Evolutionary conservation across 768 basidiomycete species (phyloP).

Genomic region (Plicaturopsis crispa): DNA sequence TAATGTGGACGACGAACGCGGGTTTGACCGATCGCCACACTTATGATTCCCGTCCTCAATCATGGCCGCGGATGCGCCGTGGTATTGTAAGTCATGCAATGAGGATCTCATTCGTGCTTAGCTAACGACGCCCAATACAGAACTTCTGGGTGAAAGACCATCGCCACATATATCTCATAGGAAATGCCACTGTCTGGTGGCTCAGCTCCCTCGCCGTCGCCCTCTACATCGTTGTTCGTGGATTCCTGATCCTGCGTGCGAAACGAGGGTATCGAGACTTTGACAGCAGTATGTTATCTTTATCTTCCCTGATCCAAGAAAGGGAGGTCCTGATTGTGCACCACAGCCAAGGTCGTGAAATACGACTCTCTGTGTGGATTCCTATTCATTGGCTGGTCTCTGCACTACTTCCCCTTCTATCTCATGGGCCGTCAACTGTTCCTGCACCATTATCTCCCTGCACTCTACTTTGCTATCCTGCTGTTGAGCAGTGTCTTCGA

Average conservation of each 20-base stretch:
- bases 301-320: too few relatives aligned
- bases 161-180: slow-evolving; percentile 89
- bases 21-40: slow-evolving; percentile 92
- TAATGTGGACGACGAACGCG: slow-evolving; percentile 97
- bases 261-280: slow-evolving; percentile 92
- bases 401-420: slow-evolving; percentile 98
- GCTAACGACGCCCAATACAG: slow-evolving; percentile 28
- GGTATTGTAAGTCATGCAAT: slow-evolving; percentile 70
- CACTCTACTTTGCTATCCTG: slow-evolving; percentile 89
- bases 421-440: slow-evolving; percentile 96
- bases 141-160: slow-evolving; percentile 99
- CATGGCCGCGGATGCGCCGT: slow-evolving; percentile 86
- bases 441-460: slow-evolving; percentile 97
- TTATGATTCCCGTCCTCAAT: slow-evolving; percentile 87
- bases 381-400: slow-evolving; percentile 83
- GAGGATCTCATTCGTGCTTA: slow-evolving; percentile 1
- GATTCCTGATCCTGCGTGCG: slow-evolving; percentile 76
- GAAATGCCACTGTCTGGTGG: slow-evolving; percentile 95
- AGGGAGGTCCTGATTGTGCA: too few relatives aligned
- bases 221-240: slow-evolving; percentile 62
- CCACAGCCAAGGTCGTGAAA: slow-evolving; percentile 77
- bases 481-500: slow-evolving; percentile 77
- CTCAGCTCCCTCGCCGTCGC: slow-evolving; percentile 65
- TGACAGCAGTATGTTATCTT: slow-evolving; percentile 64
- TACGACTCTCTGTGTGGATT: slow-evolving; percentile 90